Conservation (phyloP, 768 basidiomycete species). For the Astraeus odoratus region DNA sequence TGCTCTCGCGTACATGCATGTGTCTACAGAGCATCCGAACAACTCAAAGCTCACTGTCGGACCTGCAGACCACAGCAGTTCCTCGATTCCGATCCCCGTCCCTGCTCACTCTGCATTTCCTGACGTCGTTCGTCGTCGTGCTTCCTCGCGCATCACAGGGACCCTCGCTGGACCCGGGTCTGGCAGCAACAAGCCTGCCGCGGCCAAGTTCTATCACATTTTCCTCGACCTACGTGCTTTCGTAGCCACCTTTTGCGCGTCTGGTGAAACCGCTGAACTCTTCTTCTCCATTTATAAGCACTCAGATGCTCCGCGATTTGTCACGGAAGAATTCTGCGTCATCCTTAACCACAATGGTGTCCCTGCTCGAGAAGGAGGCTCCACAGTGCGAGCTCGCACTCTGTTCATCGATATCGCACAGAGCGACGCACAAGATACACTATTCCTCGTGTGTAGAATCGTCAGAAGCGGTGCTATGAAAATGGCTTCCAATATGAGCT, state of each 20-base stretch:
- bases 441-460: constrained; percentile 87
- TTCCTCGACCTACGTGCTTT: constrained; percentile 89
- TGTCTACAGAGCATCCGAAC: constrained; percentile 34
- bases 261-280: constrained; percentile 90
- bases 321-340: constrained; percentile 90
- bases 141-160: constrained; percentile 28
- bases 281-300: constrained; percentile 92
- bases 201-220: constrained; percentile 80
- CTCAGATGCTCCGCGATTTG: constrained; percentile 65
- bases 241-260: constrained; percentile 81
- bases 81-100: constrained; percentile 44
- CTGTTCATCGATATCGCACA: constrained; percentile 86
- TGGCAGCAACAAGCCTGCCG: constrained; percentile 27
- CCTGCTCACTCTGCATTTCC: constrained; percentile 70
- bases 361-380: constrained; percentile 68
- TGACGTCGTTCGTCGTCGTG: constrained; percentile 32
- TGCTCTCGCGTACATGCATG: constrained; percentile 69
- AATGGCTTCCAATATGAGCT: constrained; percentile 50
- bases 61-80: constrained; percentile 37
- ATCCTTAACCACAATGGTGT: constrained; percentile 90
- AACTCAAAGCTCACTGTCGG: constrained; percentile 28
- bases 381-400: constrained; percentile 58
- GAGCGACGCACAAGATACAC: constrained; percentile 77
- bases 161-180: constrained; percentile 24
- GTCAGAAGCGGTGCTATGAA: constrained; percentile 85